A percentile compares a stretch with the other conserved stretches of the same genome.
phyloP scores from a whole-genome alignment of 2,329 filamentous ascomycete genomes.

The Diplodia scrobiculata region DNA sequence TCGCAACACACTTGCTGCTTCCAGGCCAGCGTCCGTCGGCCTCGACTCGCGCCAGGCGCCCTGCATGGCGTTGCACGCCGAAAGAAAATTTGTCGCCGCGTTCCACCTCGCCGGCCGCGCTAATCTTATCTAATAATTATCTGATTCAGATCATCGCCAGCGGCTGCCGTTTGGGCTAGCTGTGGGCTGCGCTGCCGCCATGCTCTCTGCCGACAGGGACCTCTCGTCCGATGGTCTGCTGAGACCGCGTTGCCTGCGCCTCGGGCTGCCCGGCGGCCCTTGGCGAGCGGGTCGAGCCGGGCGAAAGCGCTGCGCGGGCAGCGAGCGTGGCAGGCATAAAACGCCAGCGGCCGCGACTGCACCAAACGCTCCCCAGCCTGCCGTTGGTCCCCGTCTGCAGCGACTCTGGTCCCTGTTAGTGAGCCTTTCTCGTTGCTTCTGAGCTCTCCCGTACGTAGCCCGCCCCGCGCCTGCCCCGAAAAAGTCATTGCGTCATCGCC shows the following conservation, averaged over 20 bases:
- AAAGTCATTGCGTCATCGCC: slow-evolving; percentile 19
- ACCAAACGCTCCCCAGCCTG: slow-evolving; percentile 5
- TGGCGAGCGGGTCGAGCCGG: slow-evolving; percentile 19
- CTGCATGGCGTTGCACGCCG: slow-evolving; percentile 11
- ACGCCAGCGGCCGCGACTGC: slow-evolving; percentile 3
- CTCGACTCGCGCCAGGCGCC: slow-evolving; percentile 16
- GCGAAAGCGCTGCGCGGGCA: slow-evolving; percentile 1
- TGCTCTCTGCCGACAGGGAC: slow-evolving; percentile 17
- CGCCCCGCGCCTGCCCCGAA: neutral
- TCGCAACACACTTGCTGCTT: slow-evolving; percentile 15
- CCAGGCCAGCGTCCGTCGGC: slow-evolving; percentile 1
- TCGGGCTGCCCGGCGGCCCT: neutral
- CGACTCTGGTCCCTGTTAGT: neutral
- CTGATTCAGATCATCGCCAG: slow-evolving; percentile 28
- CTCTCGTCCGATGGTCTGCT: slow-evolving; percentile 24
- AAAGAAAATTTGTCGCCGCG: slow-evolving; percentile 24
- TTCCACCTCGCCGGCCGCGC: slow-evolving; percentile 15
- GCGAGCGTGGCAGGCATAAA: slow-evolving; percentile 17
- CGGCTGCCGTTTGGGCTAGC: slow-evolving; percentile 21
- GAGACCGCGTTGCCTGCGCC: neutral
- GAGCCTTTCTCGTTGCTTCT: neutral
- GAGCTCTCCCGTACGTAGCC: neutral
- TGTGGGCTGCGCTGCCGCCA: slow-evolving; percentile 6
- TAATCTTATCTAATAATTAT: slow-evolving; percentile 31
- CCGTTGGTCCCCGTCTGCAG: neutral